A percentile compares a stretch with the other conserved stretches of the same genome.
These are phyloP conservation scores for Aphanomyces euteiches DNA, from an alignment of 352 stramenopile species.

Conservation along the genomic window DNA sequence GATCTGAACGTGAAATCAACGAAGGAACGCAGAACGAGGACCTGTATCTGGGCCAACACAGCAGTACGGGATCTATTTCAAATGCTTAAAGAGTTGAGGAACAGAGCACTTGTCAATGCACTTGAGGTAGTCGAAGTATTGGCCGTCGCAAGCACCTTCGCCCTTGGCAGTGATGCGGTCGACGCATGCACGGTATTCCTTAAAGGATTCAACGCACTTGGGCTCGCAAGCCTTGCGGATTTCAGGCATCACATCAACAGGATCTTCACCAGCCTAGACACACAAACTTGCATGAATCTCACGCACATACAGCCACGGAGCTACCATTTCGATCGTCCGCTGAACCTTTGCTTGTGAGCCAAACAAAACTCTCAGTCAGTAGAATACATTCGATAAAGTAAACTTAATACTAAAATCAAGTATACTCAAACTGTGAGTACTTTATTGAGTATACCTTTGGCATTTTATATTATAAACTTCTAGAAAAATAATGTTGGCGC, in stretches of 20 bases:
- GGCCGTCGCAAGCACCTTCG: constrained; percentile 90
- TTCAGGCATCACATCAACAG: constrained; percentile 90
- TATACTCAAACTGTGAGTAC: background rate
- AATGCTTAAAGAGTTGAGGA: constrained; percentile 93
- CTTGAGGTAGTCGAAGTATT: constrained; percentile 95
- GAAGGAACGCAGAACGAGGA: background rate
- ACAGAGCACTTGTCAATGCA: constrained; percentile 94
- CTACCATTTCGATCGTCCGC: too few relatives aligned
- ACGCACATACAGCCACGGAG: too few relatives aligned
- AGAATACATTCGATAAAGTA: constrained; percentile 1
- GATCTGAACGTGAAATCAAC: background rate
- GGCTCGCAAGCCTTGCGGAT: constrained; percentile 91
- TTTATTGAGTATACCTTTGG: background rate
- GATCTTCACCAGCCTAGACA: constrained; percentile 74
- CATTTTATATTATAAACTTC: too few relatives aligned
- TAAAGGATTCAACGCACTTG: constrained; percentile 82
- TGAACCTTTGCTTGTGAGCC: constrained; percentile 23
- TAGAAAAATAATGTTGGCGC: too few relatives aligned
- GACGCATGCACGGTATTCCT: constrained; percentile 89
- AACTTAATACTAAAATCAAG: constrained; percentile 1
- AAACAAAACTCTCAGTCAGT: constrained; percentile 32
- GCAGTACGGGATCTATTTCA: constrained; percentile 72
- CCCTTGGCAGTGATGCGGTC: constrained; percentile 89
- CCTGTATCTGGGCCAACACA: constrained; percentile 10
- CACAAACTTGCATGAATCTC: background rate